These are phyloP conservation scores for Fusarium sp. DNA, from an alignment of 2,329 filamentous ascomycete genomes.

Conservation along the genomic window DNA sequence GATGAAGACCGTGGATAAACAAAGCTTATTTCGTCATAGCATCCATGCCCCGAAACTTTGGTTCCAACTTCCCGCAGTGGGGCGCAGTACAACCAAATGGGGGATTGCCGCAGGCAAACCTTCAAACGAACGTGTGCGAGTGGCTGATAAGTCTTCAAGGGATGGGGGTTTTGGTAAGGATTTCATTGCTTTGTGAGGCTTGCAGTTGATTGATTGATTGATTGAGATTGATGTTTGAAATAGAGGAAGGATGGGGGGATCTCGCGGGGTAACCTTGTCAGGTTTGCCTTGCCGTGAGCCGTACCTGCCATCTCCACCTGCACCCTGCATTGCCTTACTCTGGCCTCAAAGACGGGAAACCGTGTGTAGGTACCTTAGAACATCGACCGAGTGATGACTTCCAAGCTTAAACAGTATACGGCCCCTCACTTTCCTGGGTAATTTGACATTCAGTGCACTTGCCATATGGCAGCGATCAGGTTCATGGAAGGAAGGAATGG, in stretches of 20 bases:
- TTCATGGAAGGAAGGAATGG: neutral
- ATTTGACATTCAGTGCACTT: no score
- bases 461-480: no score
- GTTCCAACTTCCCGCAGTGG: slow-evolving; percentile 37
- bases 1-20: slow-evolving; percentile 19
- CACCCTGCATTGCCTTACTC: no score
- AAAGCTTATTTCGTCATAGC: slow-evolving; percentile 42
- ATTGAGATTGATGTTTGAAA: neutral
- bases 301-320: neutral
- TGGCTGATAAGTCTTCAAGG: neutral
- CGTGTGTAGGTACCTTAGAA: no score
- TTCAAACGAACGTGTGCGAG: neutral
- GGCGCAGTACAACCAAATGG: slow-evolving; percentile 15
- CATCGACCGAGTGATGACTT: no score
- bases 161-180: neutral
- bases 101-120: slow-evolving; percentile 6
- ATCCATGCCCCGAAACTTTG: slow-evolving; percentile 25
- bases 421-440: no score
- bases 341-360: no score
- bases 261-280: slow-evolving; percentile 40
- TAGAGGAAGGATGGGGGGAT: slow-evolving; percentile 23
- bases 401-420: no score
- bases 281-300: neutral
- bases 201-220: neutral
- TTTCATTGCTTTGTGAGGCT: neutral